Evolutionary conservation across 768 basidiomycete genomes (phyloP), one percentile per base, ranked within the genome.

Genomic region (Chalciporus pseudorubinellus): DNA sequence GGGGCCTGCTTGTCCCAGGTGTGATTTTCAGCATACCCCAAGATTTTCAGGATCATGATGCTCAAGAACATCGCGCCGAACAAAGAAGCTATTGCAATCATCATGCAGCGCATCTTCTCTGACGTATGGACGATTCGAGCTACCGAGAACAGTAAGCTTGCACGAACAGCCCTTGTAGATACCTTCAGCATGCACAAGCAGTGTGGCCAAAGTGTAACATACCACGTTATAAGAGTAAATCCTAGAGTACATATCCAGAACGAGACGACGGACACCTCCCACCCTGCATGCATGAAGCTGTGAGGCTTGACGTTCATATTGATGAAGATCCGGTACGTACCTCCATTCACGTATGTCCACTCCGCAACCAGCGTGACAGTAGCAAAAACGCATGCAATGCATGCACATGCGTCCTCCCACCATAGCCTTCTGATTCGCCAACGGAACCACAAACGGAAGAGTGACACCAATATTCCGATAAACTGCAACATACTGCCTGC

Each of bases 321-420:
- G 19, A 49, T 9, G 31, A 46, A 10, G 29, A 24, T 9, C 7
- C 26, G 24, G n/a, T 44, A 58, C 56, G 26, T n/a, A 61, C 61
- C 52, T 16, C 59, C 59, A 28, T 59, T 16, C 20, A 60, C 28
- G 38, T 53, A 50, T 26, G 54, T 24, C 56, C 62, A 63, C 19
- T 50, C 52, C 1, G 47, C 24, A 18, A 16, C 29, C 38, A 65
- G 13, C 19, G 49, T 41, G 14, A 39, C 6, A 26, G 43, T 43
- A 21, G 46, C 53, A 45, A 41, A 50, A 6, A 52, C 8, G 21
- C 43, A 47, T 26, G 52, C 60, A 34, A 59, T 19, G 7, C 41
- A 28, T 6, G 59, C 53, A 47, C 50, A 63, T 1, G 48, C 46
- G n/a, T 66, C 64, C 21, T 64, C 64, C 58, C 61, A 66, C 55